Evolutionary conservation across 768 basidiomycete species (phyloP).

Genomic region (Lentinula guzmanii): DNA sequence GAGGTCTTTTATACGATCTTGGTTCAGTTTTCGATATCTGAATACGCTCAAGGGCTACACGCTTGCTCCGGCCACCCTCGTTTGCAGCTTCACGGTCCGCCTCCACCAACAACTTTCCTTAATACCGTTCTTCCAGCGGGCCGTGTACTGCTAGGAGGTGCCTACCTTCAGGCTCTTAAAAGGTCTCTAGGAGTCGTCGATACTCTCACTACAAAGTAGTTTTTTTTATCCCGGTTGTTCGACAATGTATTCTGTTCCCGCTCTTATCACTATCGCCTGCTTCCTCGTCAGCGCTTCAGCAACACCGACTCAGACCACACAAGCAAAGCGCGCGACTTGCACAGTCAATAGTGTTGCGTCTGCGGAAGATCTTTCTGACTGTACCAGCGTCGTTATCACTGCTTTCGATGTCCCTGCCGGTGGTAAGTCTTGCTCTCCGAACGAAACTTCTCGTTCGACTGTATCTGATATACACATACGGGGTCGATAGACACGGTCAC

Average conservation of each 20-base stretch:
- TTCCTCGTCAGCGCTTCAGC: background rate
- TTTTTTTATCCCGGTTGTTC: background rate
- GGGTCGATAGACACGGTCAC: background rate
- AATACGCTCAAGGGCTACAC: background rate
- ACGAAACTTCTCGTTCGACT: background rate
- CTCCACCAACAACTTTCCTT: background rate
- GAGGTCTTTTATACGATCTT: background rate
- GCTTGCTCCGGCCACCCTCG: background rate
- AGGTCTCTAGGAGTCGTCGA: background rate
- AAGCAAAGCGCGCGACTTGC: conserved; percentile 16
- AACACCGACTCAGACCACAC: background rate
- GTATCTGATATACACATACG: background rate
- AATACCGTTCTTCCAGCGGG: background rate
- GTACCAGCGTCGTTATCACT: conserved; percentile 14
- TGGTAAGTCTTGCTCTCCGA: background rate
- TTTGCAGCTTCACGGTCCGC: background rate
- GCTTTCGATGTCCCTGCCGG: conserved; percentile 13
- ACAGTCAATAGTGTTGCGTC: conserved; percentile 16
- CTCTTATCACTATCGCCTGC: background rate
- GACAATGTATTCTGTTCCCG: background rate
- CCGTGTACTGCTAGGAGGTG: background rate
- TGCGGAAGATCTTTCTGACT: conserved; percentile 10
- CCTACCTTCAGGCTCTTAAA: background rate
- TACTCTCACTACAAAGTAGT: background rate
- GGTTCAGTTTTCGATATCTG: background rate